These are phyloP conservation scores for Malus hybrid DNA, from an alignment of 331 rosid genomes.

Conservation along the genomic window DNA sequence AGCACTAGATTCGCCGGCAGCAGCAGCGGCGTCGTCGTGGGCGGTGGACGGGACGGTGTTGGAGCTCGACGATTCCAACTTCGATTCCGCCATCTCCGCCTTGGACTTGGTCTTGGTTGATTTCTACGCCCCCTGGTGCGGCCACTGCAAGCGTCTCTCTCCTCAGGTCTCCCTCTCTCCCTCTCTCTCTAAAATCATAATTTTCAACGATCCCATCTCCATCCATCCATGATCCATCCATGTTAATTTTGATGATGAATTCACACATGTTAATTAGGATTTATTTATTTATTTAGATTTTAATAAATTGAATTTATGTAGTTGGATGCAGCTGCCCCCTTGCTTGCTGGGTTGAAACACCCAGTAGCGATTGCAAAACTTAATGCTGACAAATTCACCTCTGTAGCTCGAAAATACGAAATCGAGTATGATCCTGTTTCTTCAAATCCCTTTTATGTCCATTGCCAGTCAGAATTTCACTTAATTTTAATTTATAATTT, in stretches of 20 bases:
- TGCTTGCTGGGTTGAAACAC: conserved; percentile 61
- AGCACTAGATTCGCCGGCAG: not conserved
- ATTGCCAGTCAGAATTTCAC: not conserved
- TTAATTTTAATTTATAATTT: not conserved
- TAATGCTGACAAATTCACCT: conserved; percentile 70
- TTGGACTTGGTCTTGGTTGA: conserved; percentile 41
- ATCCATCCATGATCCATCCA: not conserved
- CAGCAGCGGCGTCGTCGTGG: not conserved
- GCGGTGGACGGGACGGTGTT: conserved; percentile 41
- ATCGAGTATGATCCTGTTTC: conserved; percentile 40
- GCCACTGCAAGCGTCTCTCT: conserved; percentile 61
- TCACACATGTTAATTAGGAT: not conserved
- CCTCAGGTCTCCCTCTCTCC: conserved; percentile 32
- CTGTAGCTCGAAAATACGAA: conserved; percentile 58
- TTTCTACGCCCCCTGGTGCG: conserved; percentile 62
- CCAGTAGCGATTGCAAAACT: conserved; percentile 76
- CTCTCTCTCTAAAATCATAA: not conserved
- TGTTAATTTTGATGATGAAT: not conserved
- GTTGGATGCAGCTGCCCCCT: conserved; percentile 91
- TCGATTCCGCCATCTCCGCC: conserved; percentile 44
- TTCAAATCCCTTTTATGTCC: not conserved
- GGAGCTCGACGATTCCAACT: conserved; percentile 53
- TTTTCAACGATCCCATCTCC: too few species aligned
- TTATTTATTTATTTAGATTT: too few species aligned
- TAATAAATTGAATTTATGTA: conserved; percentile 6